A percentile compares a stretch with the other conserved stretches of the same genome.
Evolutionary conservation across 441 rosid species (phyloP).

Genomic region (Adansonia grandidieri): DNA sequence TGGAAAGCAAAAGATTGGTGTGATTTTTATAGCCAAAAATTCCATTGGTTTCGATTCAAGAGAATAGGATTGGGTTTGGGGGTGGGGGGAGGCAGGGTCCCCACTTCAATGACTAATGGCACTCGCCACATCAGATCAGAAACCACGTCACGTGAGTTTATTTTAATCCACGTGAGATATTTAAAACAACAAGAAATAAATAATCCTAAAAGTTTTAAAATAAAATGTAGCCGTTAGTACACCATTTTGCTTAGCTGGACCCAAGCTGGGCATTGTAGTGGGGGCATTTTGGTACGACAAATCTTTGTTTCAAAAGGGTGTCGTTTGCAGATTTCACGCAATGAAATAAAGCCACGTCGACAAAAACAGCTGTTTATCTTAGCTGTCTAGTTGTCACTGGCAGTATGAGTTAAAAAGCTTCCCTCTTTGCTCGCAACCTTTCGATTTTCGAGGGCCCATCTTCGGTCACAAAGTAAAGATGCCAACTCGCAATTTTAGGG

Average conservation of each 20-base stretch:
- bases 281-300: slow-evolving; percentile 41
- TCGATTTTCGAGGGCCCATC: slow-evolving; percentile 9
- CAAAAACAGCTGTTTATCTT: slow-evolving; percentile 44
- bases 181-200: slow-evolving; percentile 29
- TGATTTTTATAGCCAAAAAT: slow-evolving; percentile 30
- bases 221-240: slow-evolving; percentile 58
- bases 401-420: slow-evolving; percentile 30
- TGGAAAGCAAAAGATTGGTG: slow-evolving; percentile 18
- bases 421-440: slow-evolving; percentile 32
- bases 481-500: not conserved
- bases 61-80: not conserved
- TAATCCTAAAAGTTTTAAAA: not conserved
- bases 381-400: slow-evolving; percentile 53
- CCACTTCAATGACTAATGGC: slow-evolving; percentile 14
- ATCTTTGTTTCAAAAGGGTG: slow-evolving; percentile 25
- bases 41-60: slow-evolving; percentile 25
- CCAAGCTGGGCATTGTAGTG: slow-evolving; percentile 30
- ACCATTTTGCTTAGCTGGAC: slow-evolving; percentile 41
- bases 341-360: slow-evolving; percentile 24
- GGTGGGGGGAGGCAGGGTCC: not conserved
- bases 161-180: slow-evolving; percentile 43
- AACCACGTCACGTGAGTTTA: slow-evolving; percentile 40
- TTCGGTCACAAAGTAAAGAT: not conserved
- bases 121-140: slow-evolving; percentile 25
- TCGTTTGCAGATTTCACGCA: slow-evolving; percentile 21